These are phyloP conservation scores for Aspergillus quadrilineatus DNA, from an alignment of 2,329 filamentous ascomycete genomes.

Conservation along the genomic window DNA sequence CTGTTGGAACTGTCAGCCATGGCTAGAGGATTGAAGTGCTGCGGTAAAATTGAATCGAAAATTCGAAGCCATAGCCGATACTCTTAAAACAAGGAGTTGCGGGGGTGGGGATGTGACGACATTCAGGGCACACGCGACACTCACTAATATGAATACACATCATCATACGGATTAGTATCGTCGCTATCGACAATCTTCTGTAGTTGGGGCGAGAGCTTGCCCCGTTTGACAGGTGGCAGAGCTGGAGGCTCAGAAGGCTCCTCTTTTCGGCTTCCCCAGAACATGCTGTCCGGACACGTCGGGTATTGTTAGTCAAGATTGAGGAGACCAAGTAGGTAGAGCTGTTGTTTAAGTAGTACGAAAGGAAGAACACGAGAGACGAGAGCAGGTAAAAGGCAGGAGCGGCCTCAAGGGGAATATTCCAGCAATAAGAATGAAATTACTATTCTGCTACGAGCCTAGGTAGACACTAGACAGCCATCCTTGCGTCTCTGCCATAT, in stretches of 20 bases:
- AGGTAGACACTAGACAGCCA: slow-evolving; percentile 11
- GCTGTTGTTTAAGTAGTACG: neutral
- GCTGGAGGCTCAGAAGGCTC: slow-evolving; percentile 20
- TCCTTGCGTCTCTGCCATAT: neutral
- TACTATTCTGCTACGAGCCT: slow-evolving; percentile 1
- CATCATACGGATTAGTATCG: slow-evolving; percentile 67
- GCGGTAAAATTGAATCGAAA: neutral
- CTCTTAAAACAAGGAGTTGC: neutral
- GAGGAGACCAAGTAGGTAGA: neutral
- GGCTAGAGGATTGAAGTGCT: neutral
- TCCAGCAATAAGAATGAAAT: neutral
- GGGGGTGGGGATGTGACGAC: neutral
- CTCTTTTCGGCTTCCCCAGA: slow-evolving; percentile 30
- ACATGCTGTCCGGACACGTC: slow-evolving; percentile 14
- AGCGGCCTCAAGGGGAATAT: neutral
- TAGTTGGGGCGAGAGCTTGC: slow-evolving; percentile 54
- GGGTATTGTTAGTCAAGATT: neutral
- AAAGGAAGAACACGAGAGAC: neutral
- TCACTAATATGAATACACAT: slow-evolving; percentile 76
- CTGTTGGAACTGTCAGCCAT: slow-evolving; percentile 42
- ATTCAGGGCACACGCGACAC: slow-evolving; percentile 35
- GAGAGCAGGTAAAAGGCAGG: neutral
- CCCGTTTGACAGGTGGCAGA: slow-evolving; percentile 38
- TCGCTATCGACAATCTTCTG: slow-evolving; percentile 61
- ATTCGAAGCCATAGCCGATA: neutral